These are phyloP conservation scores for Cucumis melo DNA, from an alignment of 306 rosid species.

Conservation along the genomic window DNA sequence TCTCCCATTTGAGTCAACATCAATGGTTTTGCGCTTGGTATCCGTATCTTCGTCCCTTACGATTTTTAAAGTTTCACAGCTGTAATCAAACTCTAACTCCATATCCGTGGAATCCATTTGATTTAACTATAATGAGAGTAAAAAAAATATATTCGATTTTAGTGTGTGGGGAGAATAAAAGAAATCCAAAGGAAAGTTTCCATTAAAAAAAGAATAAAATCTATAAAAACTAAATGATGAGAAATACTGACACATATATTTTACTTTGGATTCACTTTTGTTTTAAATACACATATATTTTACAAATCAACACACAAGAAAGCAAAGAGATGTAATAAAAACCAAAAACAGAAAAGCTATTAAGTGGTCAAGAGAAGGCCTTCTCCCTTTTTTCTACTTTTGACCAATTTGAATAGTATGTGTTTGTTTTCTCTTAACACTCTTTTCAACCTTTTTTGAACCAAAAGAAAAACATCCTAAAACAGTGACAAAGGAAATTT, in stretches of 20 bases:
- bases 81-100: too few species aligned
- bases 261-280: slow-evolving; percentile 8
- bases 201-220: slow-evolving; percentile 3
- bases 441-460: neutral
- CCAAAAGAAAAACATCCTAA: neutral
- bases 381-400: slow-evolving; percentile 5
- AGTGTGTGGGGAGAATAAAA: neutral
- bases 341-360: neutral
- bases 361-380: slow-evolving; percentile 4
- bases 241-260: slow-evolving; percentile 10
- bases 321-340: neutral
- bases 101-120: too few species aligned
- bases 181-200: slow-evolving; percentile 2
- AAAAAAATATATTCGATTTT: neutral
- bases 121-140: neutral
- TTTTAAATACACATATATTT: neutral
- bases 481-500: too few species aligned
- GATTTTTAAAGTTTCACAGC: too few species aligned
- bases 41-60: too few species aligned
- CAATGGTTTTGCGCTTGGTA: too few species aligned
- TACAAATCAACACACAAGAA: neutral
- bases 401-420: slow-evolving; percentile 7
- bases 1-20: too few species aligned
- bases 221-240: slow-evolving; percentile 9
- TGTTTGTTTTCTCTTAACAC: neutral